Evolutionary conservation across 2,329 filamentous ascomycete genomes (phyloP).

Genomic region (Penicillium digitatum): DNA sequence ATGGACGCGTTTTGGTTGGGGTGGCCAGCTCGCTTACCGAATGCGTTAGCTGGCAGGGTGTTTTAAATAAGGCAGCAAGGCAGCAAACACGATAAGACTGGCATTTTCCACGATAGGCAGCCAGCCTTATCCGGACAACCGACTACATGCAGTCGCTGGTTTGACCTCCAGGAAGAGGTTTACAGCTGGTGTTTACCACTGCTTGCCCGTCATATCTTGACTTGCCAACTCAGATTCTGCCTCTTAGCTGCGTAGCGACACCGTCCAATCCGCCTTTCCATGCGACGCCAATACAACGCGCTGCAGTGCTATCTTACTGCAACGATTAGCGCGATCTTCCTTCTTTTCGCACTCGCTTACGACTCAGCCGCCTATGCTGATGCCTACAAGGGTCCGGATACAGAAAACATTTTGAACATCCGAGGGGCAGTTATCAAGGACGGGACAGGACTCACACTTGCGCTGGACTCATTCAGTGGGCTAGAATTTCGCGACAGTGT

Average conservation of each 20-base stretch:
- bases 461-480: slow-evolving; percentile 30
- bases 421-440: slow-evolving; percentile 29
- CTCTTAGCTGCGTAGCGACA: not conserved
- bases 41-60: not conserved
- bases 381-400: slow-evolving; percentile 42
- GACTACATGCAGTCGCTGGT: slow-evolving; percentile 5
- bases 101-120: slow-evolving; percentile 4
- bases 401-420: slow-evolving; percentile 48
- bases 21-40: no score
- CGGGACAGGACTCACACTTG: slow-evolving; percentile 25
- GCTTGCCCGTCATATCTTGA: not conserved
- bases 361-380: slow-evolving; percentile 62
- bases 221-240: not conserved
- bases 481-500: slow-evolving; percentile 30
- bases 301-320: slow-evolving; percentile 69
- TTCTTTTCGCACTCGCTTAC: slow-evolving; percentile 57
- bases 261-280: slow-evolving; percentile 24
- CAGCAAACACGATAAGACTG: not conserved
- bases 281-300: slow-evolving; percentile 56
- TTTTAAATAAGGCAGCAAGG: not conserved
- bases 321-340: slow-evolving; percentile 58
- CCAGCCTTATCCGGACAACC: not conserved
- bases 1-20: no score
- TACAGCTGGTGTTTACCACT: slow-evolving; percentile 5
- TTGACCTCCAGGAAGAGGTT: slow-evolving; percentile 1